A percentile compares a stretch with the other conserved stretches of the same genome.
phyloP scores from a whole-genome alignment of 228 moss, liverwort and hornwort genomes.

The Sphagnum fallax region DNA sequence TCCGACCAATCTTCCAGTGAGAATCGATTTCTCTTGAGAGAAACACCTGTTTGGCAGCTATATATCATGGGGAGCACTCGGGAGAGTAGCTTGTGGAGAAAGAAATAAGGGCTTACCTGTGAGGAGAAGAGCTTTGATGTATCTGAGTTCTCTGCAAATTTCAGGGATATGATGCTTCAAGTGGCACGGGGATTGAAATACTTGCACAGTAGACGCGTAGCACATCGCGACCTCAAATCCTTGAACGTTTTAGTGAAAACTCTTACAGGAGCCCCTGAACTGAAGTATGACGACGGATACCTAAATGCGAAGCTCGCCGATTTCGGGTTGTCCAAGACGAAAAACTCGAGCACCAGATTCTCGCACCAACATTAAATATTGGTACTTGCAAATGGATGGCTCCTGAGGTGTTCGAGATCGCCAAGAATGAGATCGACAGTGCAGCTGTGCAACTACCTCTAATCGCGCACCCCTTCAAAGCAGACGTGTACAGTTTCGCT shows the following conservation, averaged over 20 bases:
- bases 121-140: no score
- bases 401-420: conserved; percentile 9
- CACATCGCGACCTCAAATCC: conserved; percentile 20
- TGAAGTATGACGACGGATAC: background rate
- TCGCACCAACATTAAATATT: conserved; percentile 1
- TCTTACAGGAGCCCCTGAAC: background rate
- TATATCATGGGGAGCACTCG: no score
- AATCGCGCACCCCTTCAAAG: conserved; percentile 14
- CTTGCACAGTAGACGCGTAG: conserved; percentile 13
- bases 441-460: background rate
- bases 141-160: no score
- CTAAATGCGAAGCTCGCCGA: conserved; percentile 14
- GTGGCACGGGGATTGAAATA: conserved; percentile 18
- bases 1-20: no score
- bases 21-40: no score
- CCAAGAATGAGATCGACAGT: background rate
- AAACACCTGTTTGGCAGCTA: no score
- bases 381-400: conserved; percentile 12
- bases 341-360: conserved; percentile 6
- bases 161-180: conserved; percentile 16
- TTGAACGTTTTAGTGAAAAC: conserved; percentile 6
- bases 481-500: background rate
- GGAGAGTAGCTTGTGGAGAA: no score
- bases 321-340: conserved; percentile 15
- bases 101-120: no score